Percentiles rank a stretch among this genome's conserved stretches.
These are phyloP conservation scores for Euphorbia celastroides DNA, from an alignment of 441 rosid genomes.

Conservation along the genomic window DNA sequence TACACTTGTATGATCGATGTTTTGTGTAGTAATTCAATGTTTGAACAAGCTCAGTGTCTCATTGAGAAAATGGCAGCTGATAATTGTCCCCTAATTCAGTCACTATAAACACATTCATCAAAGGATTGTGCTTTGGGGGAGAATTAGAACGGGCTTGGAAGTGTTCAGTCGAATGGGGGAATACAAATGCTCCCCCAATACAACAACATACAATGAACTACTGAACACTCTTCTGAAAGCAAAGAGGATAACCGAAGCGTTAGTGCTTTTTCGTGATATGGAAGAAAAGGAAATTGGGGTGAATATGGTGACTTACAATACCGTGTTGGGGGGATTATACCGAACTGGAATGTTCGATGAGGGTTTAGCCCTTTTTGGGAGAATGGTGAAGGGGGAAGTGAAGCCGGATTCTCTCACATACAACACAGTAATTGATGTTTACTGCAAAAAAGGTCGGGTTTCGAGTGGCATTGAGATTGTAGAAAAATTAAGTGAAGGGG, in stretches of 20 bases:
- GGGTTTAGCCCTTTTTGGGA: conserved; percentile 53
- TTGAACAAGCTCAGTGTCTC: conserved; percentile 54
- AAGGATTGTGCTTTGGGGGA: conserved; percentile 59
- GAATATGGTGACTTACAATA: conserved; percentile 59
- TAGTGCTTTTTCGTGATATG: conserved; percentile 43
- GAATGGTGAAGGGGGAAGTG: conserved; percentile 51
- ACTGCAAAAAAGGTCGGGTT: conserved; percentile 48
- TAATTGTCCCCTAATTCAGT: conserved; percentile 57
- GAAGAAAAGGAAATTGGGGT: conserved; percentile 38
- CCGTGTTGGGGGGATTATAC: conserved; percentile 56
- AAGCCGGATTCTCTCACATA: conserved; percentile 58
- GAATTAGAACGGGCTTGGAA: conserved; percentile 57
- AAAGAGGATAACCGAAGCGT: conserved; percentile 40
- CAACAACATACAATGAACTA: conserved; percentile 61
- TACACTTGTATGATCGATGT: conserved; percentile 79
- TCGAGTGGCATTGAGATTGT: conserved; percentile 37
- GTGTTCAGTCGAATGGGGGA: conserved; percentile 47
- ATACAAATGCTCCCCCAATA: conserved; percentile 51
- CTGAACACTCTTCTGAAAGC: conserved; percentile 51
- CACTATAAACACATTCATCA: conserved; percentile 64
- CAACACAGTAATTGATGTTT: conserved; percentile 46
- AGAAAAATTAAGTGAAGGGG: conserved; percentile 31
- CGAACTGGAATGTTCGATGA: conserved; percentile 38
- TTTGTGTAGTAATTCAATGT: conserved; percentile 61
- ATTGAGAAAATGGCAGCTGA: conserved; percentile 50